These are phyloP conservation scores for Atalantia buxifolia DNA, from an alignment of 345 rosid genomes.

Conservation along the genomic window DNA sequence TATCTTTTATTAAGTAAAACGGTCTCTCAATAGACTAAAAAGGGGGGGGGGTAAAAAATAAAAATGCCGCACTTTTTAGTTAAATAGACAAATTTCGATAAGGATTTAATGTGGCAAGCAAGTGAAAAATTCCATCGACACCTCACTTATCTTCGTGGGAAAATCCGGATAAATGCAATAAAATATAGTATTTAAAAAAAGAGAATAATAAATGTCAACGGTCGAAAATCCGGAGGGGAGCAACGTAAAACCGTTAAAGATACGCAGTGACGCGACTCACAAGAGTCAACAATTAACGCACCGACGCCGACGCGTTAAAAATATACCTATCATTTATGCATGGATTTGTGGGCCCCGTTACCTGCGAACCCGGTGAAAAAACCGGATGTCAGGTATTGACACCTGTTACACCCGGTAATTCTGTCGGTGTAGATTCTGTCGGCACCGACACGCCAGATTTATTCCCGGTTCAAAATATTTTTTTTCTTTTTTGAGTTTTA, in stretches of 20 bases:
- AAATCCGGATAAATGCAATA: not conserved
- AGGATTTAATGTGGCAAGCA: too few relatives aligned
- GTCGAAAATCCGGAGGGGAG: slow-evolving; percentile 11
- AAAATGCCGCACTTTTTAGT: too few relatives aligned
- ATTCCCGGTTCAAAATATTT: slow-evolving; percentile 18
- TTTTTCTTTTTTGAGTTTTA: not conserved
- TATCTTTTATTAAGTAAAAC: too few relatives aligned
- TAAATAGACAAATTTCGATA: too few relatives aligned
- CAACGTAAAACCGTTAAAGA: slow-evolving; percentile 26
- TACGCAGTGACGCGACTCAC: slow-evolving; percentile 8
- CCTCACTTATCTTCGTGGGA: not conserved
- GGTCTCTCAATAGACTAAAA: too few relatives aligned
- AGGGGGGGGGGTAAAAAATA: too few relatives aligned
- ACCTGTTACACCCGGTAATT: slow-evolving; percentile 26
- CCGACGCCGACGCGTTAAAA: slow-evolving; percentile 29
- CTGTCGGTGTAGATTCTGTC: slow-evolving; percentile 40
- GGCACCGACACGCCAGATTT: slow-evolving; percentile 53
- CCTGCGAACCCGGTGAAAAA: slow-evolving; percentile 25
- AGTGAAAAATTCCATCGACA: too few relatives aligned
- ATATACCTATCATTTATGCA: slow-evolving; percentile 3
- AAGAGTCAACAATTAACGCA: slow-evolving; percentile 31
- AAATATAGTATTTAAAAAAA: not conserved
- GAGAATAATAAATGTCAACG: slow-evolving; percentile 13
- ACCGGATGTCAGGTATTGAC: not conserved
- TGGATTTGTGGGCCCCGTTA: slow-evolving; percentile 3